Evolutionary conservation across 176 grass and related monocot species (phyloP), one percentile per base, ranked within the genome.

Genomic region (Rhynchospora tenuis): DNA sequence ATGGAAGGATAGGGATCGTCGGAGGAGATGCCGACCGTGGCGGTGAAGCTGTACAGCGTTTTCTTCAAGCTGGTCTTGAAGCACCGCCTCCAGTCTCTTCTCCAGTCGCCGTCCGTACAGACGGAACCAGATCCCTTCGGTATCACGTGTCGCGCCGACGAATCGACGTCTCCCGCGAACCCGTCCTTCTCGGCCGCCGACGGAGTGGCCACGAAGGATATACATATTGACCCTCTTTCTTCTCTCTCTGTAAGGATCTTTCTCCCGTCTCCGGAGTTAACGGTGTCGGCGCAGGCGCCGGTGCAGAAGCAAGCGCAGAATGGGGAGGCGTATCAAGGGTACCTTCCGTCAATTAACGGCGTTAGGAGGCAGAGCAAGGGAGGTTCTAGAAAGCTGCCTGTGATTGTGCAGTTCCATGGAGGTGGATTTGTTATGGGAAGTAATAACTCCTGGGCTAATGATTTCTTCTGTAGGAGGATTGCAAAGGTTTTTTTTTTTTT

Each of bases 51-150:
- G 81, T 97, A 97, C 90, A 97, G 94, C 85, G 91, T 97, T 63
- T 97, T 97, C 91, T 97, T 97, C 91, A 97, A 97, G 90, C 80
- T 97, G 23, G 83, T 94, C 14, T 82, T 97, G 24, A 92, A 91
- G 80, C 94, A 94, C 90, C 90, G 90, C 74, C 91, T 97, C 56
- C 91, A 97, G 63, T 79, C 90, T 15, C 92, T 94, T 66, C 58
- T 83, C 11, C 28, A 54, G 62, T 67, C 62, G 23, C n/a, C 79
- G 5, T 13, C 27, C 1, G 9, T 6, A 16, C 48, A 44, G 28
- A 59, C 62, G 0, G 73, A 45, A 17, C 58, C 33, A 5, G 65
- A 28, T 80, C 38, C 77, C 48, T 94, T 92, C 72, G 94, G 92
- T 24, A 63, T 94, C 81, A 90, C 88, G 66, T 87, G 73, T 85